Base-by-base conservation (phyloP, 1,284 basidiomycete species). In the Pascua guehoae region DNA sequence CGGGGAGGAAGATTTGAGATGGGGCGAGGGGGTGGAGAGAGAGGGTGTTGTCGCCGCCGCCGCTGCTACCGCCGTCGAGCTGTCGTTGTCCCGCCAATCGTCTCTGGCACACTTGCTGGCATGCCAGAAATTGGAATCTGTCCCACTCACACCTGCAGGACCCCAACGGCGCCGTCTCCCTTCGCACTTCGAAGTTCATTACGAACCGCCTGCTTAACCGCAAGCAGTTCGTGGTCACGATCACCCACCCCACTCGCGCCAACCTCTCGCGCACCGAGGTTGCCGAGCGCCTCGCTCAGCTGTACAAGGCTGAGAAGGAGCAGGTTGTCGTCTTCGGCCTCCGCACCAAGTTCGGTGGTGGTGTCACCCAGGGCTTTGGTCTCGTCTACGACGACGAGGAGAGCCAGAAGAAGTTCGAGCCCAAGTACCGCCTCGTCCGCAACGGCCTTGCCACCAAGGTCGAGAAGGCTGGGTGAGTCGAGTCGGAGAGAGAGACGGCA, bases 181-280 rank as follows among this genome's bases (percentile, higher is more conserved):
- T 98, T 78, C 91, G 96, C 74, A 98, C 96, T 59, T 89, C 95
- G 81, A 98, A 99, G 84, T 98, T 98, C 85, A 91, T 98, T 80
- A 97, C 94, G 74, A 98, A 99, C 87, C 91, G 93, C 68, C 88
- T 98, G 67, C 84, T 99, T 60, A 88, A 91, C 74, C 89, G 96
- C 73, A 82, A 80, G 74, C 83, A 83, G 82, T 93, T 95, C 75
- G 85, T 97, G 70, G 83, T 97, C 64, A 95, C 97, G 73, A 86
- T 98, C 74, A 87, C 98, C 70, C 96, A 99, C 83, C 95, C 96
- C 41, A 88, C 87, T 58, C 91, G 94, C 62, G 80, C 96, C 65
- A 98, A 96, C 79, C 90, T 98, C 75, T 89, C 95, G 74, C 93
- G 91, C 81, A 80, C 84, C 57, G 95, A 98, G 76, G 85, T 99